Percentiles rank a stretch among this genome's conserved stretches.
These are phyloP conservation scores for Phyllosticta citrichinensis DNA, from an alignment of 2,329 filamentous ascomycete species.

Conservation along the genomic window DNA sequence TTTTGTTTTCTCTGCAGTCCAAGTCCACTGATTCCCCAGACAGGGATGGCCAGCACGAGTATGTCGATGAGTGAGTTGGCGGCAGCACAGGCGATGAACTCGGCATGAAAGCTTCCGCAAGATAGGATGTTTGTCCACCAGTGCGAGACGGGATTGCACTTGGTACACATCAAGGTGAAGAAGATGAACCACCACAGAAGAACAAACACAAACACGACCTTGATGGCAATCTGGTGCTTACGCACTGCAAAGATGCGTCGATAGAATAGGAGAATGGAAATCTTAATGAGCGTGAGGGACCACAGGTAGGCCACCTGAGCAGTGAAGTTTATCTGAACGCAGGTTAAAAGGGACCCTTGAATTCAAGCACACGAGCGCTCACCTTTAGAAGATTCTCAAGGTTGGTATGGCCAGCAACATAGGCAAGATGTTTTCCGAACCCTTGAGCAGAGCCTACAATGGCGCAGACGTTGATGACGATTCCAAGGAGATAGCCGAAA, in stretches of 20 bases:
- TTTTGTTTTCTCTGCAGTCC: conserved; percentile 1
- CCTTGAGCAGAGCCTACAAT: background rate
- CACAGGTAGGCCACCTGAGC: conserved; percentile 20
- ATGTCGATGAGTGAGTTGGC: conserved; percentile 1
- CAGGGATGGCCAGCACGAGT: background rate
- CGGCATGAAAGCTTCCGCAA: background rate
- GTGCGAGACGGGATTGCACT: conserved; percentile 19
- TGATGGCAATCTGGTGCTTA: conserved; percentile 17
- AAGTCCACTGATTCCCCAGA: background rate
- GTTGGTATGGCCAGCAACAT: background rate
- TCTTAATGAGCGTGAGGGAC: conserved; percentile 20
- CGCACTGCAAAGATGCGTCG: conserved; percentile 20
- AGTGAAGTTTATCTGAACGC: conserved; percentile 18
- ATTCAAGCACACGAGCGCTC: background rate
- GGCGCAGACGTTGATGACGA: background rate
- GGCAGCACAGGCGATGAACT: background rate
- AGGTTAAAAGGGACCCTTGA: background rate
- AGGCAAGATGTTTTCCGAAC: background rate
- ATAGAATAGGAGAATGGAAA: conserved; percentile 22
- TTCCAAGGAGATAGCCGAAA: background rate
- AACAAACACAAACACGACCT: conserved; percentile 16
- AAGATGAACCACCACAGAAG: conserved; percentile 19
- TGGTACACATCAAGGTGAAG: conserved; percentile 19
- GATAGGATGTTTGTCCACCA: conserved; percentile 3
- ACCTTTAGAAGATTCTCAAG: background rate